Percentiles rank a stretch among this genome's conserved stretches.
These are phyloP conservation scores for Epichloe sylvatica DNA, from an alignment of 2,329 filamentous ascomycete genomes.

Conservation along the genomic window DNA sequence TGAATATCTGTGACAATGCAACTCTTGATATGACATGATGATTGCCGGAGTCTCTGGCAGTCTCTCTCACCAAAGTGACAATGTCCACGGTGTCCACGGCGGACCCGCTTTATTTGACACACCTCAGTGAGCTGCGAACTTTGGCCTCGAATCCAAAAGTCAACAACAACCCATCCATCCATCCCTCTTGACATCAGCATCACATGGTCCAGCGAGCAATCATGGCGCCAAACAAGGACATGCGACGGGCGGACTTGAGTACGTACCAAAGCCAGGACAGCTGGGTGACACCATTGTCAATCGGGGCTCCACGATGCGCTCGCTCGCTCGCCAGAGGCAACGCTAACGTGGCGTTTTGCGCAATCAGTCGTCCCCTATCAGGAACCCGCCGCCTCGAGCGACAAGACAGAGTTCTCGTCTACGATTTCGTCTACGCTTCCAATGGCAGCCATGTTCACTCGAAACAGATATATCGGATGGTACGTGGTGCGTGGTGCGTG, in stretches of 20 bases:
- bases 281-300: not conserved
- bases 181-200: not conserved
- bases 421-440: conserved; percentile 66
- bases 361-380: conserved; percentile 68
- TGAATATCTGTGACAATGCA: not conserved
- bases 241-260: conserved; percentile 32
- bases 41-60: too few relatives aligned
- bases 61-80: too few relatives aligned
- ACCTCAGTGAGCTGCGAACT: not conserved
- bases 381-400: conserved; percentile 53
- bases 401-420: conserved; percentile 55
- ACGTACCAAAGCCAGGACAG: conserved; percentile 10
- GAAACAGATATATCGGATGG: conserved; percentile 69
- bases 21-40: not conserved
- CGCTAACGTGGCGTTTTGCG: not conserved
- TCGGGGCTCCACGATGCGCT: not conserved
- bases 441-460: conserved; percentile 90
- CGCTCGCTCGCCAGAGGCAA: not conserved
- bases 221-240: conserved; percentile 31
- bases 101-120: conserved; percentile 2
- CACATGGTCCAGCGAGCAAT: conserved; percentile 4
- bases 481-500: conserved; percentile 22
- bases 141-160: not conserved
- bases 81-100: not conserved
- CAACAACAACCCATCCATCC: not conserved